Evolutionary conservation across 164 flowering plant genomes (phyloP).

Genomic region (Paratinospora sagittata): DNA sequence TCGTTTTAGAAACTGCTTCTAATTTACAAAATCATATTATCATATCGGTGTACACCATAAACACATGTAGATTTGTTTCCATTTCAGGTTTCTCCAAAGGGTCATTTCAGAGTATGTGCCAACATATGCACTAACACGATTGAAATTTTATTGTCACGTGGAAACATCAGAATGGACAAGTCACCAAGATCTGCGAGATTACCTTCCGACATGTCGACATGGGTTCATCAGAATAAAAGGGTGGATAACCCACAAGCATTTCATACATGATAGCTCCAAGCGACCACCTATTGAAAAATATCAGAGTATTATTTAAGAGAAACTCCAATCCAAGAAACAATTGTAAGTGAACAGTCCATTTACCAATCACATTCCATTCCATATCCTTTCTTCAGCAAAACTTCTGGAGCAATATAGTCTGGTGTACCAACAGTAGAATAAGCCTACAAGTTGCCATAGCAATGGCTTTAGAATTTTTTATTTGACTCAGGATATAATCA

Average conservation of each 20-base stretch:
- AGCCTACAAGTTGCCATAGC: conserved; percentile 46
- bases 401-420: conserved; percentile 97
- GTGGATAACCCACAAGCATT: conserved; percentile 75
- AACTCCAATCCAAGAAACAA: neutral
- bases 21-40: neutral
- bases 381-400: conserved; percentile 92
- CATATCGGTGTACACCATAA: neutral
- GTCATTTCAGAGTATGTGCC: neutral
- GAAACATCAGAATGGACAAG: neutral
- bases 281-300: conserved; percentile 50
- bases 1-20: neutral
- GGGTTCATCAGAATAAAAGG: conserved; percentile 74
- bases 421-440: conserved; percentile 99
- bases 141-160: neutral
- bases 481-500: neutral
- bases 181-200: neutral
- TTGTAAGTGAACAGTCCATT: conserved; percentile 2
- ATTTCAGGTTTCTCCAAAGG: neutral
- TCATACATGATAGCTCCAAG: conserved; percentile 77
- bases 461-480: neutral
- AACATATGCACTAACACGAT: neutral
- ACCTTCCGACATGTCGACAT: conserved; percentile 79
- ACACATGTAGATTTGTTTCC: neutral
- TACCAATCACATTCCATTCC: conserved; percentile 99
- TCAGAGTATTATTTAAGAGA: neutral